phyloP scores from a whole-genome alignment of 495 filamentous ascomycete genomes.

The Penicillium argentinense region DNA sequence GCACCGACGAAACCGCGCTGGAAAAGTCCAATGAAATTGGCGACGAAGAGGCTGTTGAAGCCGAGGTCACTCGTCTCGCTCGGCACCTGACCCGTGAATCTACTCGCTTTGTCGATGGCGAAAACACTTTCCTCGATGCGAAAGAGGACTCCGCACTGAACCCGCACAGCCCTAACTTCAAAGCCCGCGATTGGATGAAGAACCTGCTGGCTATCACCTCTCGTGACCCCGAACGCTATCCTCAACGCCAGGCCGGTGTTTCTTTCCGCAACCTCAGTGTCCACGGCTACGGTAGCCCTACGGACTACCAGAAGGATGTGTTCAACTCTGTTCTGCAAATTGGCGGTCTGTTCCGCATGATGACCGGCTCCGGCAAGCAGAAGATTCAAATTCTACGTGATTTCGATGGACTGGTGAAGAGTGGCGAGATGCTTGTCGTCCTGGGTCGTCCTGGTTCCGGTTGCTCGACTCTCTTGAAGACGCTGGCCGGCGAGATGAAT shows the following conservation, averaged over 20 bases:
- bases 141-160: constrained; percentile 46
- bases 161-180: constrained; percentile 48
- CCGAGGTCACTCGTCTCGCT: constrained; percentile 45
- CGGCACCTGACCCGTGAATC: constrained; percentile 50
- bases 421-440: constrained; percentile 80
- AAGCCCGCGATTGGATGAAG: constrained; percentile 52
- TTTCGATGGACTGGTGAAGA: constrained; percentile 71
- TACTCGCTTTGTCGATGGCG: constrained; percentile 30
- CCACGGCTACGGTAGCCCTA: constrained; percentile 72
- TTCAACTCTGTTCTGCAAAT: constrained; percentile 64
- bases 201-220: constrained; percentile 48
- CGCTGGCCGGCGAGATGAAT: constrained; percentile 68
- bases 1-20: constrained; percentile 32
- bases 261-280: constrained; percentile 65
- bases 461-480: constrained; percentile 73
- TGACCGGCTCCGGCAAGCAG: constrained; percentile 49
- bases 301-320: constrained; percentile 83
- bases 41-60: constrained; percentile 36
- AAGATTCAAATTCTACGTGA: constrained; percentile 69
- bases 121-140: constrained; percentile 46
- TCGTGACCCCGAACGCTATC: constrained; percentile 49
- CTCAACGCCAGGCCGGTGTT: constrained; percentile 44
- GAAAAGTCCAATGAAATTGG: constrained; percentile 25
- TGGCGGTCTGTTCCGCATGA: constrained; percentile 42
- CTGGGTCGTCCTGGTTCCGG: constrained; percentile 74